Conservation (phyloP, 345 rosid species). For the Carallia pectinifolia region DNA sequence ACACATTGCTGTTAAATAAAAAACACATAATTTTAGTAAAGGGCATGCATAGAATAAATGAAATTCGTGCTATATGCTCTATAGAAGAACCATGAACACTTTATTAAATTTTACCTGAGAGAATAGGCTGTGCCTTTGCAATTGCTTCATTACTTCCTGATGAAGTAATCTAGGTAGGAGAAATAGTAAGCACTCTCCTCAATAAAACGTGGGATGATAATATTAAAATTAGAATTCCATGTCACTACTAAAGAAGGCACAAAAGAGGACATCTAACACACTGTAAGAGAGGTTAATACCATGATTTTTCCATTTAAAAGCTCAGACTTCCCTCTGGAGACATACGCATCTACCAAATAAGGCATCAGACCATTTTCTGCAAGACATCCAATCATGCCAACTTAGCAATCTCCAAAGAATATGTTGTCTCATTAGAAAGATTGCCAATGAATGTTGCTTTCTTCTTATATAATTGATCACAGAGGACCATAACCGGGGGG, state of each 20-base stretch:
- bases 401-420: neutral
- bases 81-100: conserved; percentile 11
- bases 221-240: neutral
- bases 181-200: conserved; percentile 7
- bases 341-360: conserved; percentile 65
- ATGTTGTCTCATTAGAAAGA: neutral
- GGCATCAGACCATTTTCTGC: conserved; percentile 51
- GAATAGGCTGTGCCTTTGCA: conserved; percentile 68
- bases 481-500: neutral
- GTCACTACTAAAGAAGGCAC: conserved; percentile 7
- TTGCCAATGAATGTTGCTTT: conserved; percentile 1
- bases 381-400: conserved; percentile 22
- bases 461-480: neutral
- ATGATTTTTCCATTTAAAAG: conserved; percentile 56
- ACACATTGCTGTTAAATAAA: conserved; percentile 59
- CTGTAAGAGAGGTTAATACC: conserved; percentile 38
- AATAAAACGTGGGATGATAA: neutral
- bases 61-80: conserved; percentile 1
- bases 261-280: neutral
- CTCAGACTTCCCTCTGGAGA: conserved; percentile 59
- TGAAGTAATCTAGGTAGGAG: conserved; percentile 50
- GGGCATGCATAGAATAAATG: conserved; percentile 11
- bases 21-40: conserved; percentile 15
- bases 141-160: conserved; percentile 78
- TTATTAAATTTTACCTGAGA: conserved; percentile 53